These are phyloP conservation scores for Kwoniella shandongensis DNA, from an alignment of 768 basidiomycete species.

Conservation along the genomic window DNA sequence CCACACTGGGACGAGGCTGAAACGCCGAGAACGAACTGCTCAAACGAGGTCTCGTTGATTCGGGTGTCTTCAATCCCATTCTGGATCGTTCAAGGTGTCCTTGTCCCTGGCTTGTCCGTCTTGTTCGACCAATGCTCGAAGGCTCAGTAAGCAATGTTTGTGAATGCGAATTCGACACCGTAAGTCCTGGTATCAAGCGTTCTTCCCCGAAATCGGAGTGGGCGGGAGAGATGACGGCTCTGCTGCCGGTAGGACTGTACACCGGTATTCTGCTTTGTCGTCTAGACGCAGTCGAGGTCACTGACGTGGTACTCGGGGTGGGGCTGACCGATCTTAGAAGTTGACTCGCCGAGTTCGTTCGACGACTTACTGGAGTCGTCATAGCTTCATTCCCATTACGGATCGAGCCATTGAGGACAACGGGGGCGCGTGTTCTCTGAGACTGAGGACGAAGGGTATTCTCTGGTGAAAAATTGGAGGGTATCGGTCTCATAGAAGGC, in stretches of 20 bases:
- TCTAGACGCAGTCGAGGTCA: slow-evolving; percentile 7
- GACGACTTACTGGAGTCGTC: too few relatives aligned
- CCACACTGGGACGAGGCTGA: not conserved
- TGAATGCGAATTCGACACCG: slow-evolving; percentile 19
- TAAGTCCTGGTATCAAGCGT: slow-evolving; percentile 7
- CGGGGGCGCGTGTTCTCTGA: slow-evolving; percentile 3
- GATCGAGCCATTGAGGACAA: too few relatives aligned
- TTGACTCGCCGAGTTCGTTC: not conserved
- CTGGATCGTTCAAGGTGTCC: slow-evolving; percentile 13
- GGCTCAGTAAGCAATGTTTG: slow-evolving; percentile 14
- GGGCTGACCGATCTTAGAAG: slow-evolving; percentile 24
- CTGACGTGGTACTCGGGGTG: slow-evolving; percentile 24
- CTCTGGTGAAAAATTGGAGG: slow-evolving; percentile 11
- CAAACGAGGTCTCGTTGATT: slow-evolving; percentile 6
- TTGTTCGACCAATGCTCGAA: slow-evolving; percentile 1
- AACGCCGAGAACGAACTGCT: slow-evolving; percentile 14
- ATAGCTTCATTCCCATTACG: too few relatives aligned
- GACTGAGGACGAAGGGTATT: slow-evolving; percentile 3
- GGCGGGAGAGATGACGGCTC: not conserved
- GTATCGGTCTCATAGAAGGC: slow-evolving; percentile 7
- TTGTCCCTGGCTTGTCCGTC: slow-evolving; percentile 1
- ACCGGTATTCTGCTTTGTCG: slow-evolving; percentile 19
- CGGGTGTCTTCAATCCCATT: slow-evolving; percentile 16
- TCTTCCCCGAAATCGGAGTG: not conserved
- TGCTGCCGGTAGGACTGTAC: slow-evolving; percentile 6